Evolutionary conservation across 805 yeast species (phyloP), one percentile per base, ranked within the genome.

Genomic region (Starmerella stellata): DNA sequence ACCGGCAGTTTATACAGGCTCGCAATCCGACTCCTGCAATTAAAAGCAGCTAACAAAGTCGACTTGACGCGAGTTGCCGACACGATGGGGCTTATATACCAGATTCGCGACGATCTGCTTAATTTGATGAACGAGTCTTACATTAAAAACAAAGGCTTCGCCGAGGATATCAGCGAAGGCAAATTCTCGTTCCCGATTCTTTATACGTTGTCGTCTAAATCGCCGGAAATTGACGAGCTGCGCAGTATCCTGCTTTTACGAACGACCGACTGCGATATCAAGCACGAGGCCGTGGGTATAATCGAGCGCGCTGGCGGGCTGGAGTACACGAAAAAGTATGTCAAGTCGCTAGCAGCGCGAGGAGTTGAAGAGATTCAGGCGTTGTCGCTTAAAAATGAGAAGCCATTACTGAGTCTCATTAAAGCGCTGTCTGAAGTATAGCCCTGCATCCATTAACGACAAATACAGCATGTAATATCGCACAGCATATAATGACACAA

Each of bases 131-230:
- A 72, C 37, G 64, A 61, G 19, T 57, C 59, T 9, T 64, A 72
- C 41, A 58, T 60, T n/a, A 59, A 65, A 35, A 73, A 72, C 52
- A 78, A 80, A 65, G 93, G 93, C 2, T 69, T 69, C 45, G 72
- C 81, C 38, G 95, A 85, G 50, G 96, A 85, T 52, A 66, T 85
- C 23, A 72, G 82, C 0, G 95, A 85, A 54, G 95, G 95, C 0
- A 85, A 83, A 56, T 70, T 78, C 43, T 80, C 93, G 1, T 78
- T 80, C 45, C 95, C 95, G 0, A 72, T 85, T 2, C 68, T 85
- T 15, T 90, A 81, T 66, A 75, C 3, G 56, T 77, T 2, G 51
- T 61, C 16, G 49, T 52, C 16, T 5, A 62, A 61, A 35, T 43
- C 50, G 2, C 44, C 49, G 1, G 62, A 64, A 37, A 35, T 31